phyloP scores from a whole-genome alignment of 371 early-diverging fungal genomes.

The Mucor sp. region DNA sequence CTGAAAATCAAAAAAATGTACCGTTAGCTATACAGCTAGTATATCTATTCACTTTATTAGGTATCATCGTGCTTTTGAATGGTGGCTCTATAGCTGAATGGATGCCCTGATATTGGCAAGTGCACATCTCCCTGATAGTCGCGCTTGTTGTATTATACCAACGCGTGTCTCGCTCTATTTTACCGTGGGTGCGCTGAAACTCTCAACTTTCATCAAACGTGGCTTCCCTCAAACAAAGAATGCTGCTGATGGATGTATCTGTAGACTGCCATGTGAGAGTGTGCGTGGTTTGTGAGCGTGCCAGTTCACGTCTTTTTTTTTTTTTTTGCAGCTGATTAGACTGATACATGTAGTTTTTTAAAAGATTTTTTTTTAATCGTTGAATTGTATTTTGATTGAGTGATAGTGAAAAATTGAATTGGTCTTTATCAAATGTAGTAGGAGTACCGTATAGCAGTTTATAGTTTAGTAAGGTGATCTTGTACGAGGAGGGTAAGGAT shows the following conservation, averaged over 20 bases:
- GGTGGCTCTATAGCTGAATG: too few species aligned
- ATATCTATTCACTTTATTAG: too few species aligned
- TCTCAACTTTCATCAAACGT: neutral
- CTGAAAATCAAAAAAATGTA: neutral
- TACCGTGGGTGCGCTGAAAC: neutral
- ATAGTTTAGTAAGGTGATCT: constrained; percentile 50
- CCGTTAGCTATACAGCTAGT: too few species aligned
- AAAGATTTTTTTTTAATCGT: constrained; percentile 4
- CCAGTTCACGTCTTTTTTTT: neutral
- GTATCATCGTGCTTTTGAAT: too few species aligned
- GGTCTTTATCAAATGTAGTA: constrained; percentile 1
- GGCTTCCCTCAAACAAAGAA: too few species aligned
- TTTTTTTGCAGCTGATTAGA: neutral
- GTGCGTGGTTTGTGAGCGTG: neutral
- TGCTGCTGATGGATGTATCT: neutral
- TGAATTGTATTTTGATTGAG: constrained; percentile 1
- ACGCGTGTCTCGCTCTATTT: neutral
- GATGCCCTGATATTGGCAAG: too few species aligned
- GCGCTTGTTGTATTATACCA: neutral
- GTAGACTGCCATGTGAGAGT: neutral
- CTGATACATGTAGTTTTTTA: neutral
- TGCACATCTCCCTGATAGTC: too few species aligned
- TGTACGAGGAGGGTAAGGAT: constrained; percentile 57
- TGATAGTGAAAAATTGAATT: constrained; percentile 2
- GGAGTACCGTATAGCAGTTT: neutral